Evolutionary conservation across 2,329 filamentous ascomycete genomes (phyloP), one percentile per base, ranked within the genome.

Genomic region (Sporothrix euskadiensis): DNA sequence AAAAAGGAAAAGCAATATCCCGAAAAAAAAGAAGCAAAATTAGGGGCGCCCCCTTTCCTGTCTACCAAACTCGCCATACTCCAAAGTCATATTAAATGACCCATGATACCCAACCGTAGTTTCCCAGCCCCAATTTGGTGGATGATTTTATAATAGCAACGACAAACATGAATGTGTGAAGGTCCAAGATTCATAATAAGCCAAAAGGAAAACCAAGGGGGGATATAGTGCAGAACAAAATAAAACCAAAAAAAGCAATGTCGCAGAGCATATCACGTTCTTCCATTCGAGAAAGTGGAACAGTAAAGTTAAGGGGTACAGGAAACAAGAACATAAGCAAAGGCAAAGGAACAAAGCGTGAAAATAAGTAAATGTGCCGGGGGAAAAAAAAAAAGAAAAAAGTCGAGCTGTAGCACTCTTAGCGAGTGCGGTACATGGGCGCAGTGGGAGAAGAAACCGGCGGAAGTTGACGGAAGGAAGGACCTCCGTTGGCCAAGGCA

Each of bases 31-130:
- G 26, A 56, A 56, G 22, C n/a, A 22, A 61, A 22, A 39, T 10
- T 49, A 49, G 44, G 57, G 57, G 57, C 57, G 32, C 19, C 57
- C 57, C 57, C 57, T 61, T 61, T 10, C 9, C 57, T n/a, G 57
- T 61, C 39, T 61, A 39, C 57, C 32, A 61, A 61, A 10, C 32
- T n/a, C 57, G 8, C 57, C 32, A 19, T 41, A 41, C 32, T 59
- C 30, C 57, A 35, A 41, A 41, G 19, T n/a, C 57, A 41, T 61
- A 32, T 61, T 30, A 35, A 2, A 35, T 61, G 57, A 22, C 57
- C 57, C 57, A 39, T 61, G 14, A 22, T n/a, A 61, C 10, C 16
- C 57, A 19, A 35, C 56, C 56, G 14, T 65, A 22, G n/a, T 65
- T 65, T 3, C 19, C 61, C 39, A 44, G 16, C 12, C 59, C 61